Evolutionary conservation across 306 rosid species (phyloP).

Genomic region (Lathyrus aphaca): DNA sequence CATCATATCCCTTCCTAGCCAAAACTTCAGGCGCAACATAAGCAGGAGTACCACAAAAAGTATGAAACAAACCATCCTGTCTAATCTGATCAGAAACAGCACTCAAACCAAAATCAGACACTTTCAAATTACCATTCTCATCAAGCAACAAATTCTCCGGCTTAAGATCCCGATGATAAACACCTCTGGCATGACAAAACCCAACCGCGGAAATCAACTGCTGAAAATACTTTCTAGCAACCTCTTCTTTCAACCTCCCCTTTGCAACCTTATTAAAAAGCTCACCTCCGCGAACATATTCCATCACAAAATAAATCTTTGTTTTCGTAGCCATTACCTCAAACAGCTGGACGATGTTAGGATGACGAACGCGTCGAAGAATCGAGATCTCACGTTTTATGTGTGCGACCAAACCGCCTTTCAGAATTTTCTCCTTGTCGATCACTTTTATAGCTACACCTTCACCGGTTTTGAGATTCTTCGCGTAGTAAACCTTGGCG

Average conservation of each 20-base stretch:
- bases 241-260: conserved; percentile 82
- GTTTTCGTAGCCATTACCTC: conserved; percentile 96
- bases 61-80: conserved; percentile 89
- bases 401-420: conserved; percentile 82
- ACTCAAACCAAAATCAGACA: conserved; percentile 84
- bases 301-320: conserved; percentile 95
- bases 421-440: conserved; percentile 88
- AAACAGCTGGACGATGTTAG: conserved; percentile 86
- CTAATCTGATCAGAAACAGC: conserved; percentile 90
- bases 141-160: conserved; percentile 84
- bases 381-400: conserved; percentile 97
- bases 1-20: conserved; percentile 81
- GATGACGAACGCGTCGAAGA: conserved; percentile 95
- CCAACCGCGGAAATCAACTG: conserved; percentile 85
- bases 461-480: conserved; percentile 66
- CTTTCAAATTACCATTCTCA: conserved; percentile 77
- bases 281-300: conserved; percentile 91
- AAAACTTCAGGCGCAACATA: conserved; percentile 95
- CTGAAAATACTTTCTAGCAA: conserved; percentile 78
- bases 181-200: conserved; percentile 91
- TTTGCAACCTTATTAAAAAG: conserved; percentile 92
- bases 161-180: conserved; percentile 81
- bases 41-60: conserved; percentile 96
- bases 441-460: conserved; percentile 88
- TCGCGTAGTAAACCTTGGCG: conserved; percentile 86